These are phyloP conservation scores for Leishmania tarentolae DNA, from an alignment of 208 protist species.

Conservation along the genomic window DNA sequence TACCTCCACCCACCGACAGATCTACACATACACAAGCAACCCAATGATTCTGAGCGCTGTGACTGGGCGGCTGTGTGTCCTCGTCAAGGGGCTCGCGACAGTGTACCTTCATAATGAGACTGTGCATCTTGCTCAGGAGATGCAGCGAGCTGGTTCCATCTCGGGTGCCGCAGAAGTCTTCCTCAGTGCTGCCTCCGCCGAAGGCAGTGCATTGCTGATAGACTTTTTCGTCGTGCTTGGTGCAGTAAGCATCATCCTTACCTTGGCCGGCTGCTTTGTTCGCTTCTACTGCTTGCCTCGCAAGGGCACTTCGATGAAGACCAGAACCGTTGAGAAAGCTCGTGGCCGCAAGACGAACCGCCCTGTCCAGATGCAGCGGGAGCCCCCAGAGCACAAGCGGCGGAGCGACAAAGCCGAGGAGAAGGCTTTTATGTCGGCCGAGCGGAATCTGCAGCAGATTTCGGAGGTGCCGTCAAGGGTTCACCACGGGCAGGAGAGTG, in stretches of 20 bases:
- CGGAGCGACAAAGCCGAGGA: conserved; percentile 31
- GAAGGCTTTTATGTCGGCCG: conserved; percentile 18
- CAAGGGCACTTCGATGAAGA: conserved; percentile 32
- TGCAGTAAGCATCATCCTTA: conserved; percentile 28
- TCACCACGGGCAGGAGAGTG: conserved; percentile 1
- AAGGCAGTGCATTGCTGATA: conserved; percentile 40
- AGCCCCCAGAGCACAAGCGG: conserved; percentile 26
- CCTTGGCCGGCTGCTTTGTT: conserved; percentile 35
- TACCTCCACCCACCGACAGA: conserved; percentile 2
- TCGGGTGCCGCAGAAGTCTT: conserved; percentile 41
- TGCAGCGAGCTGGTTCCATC: conserved; percentile 33
- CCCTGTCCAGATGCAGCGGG: conserved; percentile 35
- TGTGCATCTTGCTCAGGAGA: conserved; percentile 28
- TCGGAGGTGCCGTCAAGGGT: conserved; percentile 18
- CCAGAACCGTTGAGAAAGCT: conserved; percentile 35
- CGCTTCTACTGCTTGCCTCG: conserved; percentile 48
- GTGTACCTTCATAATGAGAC: conserved; percentile 51
- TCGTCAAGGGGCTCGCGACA: conserved; percentile 26
- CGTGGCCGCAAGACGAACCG: conserved; percentile 30
- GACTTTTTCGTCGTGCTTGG: conserved; percentile 37
- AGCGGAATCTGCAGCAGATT: conserved; percentile 35
- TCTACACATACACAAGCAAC: conserved; percentile 3
- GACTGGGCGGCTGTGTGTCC: conserved; percentile 18
- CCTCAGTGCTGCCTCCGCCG: conserved; percentile 27
- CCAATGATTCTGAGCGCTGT: conserved; percentile 16